Conservation (phyloP, 2,329 filamentous ascomycete genomes). For the Basipetospora chlamydospora region DNA sequence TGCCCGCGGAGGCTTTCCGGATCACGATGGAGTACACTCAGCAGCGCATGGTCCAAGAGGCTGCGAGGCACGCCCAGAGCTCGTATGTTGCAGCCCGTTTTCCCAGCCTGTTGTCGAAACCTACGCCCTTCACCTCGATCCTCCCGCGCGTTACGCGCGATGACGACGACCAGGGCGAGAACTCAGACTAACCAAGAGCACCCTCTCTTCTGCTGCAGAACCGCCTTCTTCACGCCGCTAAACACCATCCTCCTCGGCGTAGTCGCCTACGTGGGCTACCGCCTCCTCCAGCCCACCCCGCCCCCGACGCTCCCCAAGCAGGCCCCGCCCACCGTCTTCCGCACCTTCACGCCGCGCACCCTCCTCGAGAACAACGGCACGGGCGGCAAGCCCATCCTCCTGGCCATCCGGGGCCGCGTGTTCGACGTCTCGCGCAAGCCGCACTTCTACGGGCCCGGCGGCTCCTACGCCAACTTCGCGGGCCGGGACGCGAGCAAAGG, state of each 20-base stretch:
- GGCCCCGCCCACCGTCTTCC: slow-evolving; percentile 46
- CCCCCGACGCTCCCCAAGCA: slow-evolving; percentile 30
- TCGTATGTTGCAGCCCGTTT: slow-evolving; percentile 1
- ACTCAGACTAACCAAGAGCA: too few relatives aligned
- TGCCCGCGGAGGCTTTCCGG: too few relatives aligned
- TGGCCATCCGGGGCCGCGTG: slow-evolving; percentile 80
- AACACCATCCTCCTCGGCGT: slow-evolving; percentile 45
- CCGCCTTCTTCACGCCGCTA: slow-evolving; percentile 42
- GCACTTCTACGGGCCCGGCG: slow-evolving; percentile 93
- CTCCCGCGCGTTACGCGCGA: too few relatives aligned
- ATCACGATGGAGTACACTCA: slow-evolving; percentile 43
- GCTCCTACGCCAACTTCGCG: slow-evolving; percentile 92
- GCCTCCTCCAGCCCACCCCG: slow-evolving; percentile 31
- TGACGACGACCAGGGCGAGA: too few relatives aligned
- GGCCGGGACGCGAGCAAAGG: slow-evolving; percentile 82
- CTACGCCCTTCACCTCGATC: too few relatives aligned
- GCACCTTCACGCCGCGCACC: slow-evolving; percentile 59
- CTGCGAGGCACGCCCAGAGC: slow-evolving; percentile 25
- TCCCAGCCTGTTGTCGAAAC: too few relatives aligned
- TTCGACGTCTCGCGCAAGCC: slow-evolving; percentile 80
- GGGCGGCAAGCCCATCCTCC: slow-evolving; percentile 61
- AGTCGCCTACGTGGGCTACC: slow-evolving; percentile 44
- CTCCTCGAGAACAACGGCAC: slow-evolving; percentile 77
- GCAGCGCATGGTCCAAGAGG: slow-evolving; percentile 39
- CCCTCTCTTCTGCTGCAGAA: slow-evolving; percentile 15